Evolutionary conservation across 1,284 basidiomycete species (phyloP).

Genomic region (Pseudozyma flocculosa): DNA sequence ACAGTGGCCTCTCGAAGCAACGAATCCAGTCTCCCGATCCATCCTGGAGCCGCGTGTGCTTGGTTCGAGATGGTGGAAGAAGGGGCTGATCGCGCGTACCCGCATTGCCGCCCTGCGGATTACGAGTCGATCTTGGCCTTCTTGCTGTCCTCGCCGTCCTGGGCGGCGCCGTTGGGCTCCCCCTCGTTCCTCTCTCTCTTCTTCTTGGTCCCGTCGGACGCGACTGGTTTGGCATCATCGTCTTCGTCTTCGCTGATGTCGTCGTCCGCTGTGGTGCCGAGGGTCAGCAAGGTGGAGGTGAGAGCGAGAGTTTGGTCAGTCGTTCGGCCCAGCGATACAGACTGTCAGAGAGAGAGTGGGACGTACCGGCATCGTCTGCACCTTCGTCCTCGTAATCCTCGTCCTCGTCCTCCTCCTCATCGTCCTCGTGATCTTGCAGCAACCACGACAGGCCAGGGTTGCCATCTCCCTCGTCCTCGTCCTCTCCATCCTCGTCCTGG

Average conservation of each 20-base stretch:
- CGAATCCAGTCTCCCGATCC: too few relatives aligned
- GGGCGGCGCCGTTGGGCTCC: conserved; percentile 11
- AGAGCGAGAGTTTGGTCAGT: too few relatives aligned
- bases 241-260: conserved; percentile 14
- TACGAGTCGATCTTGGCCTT: neutral
- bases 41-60: too few relatives aligned
- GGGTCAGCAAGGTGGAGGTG: too few relatives aligned
- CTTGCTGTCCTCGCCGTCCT: neutral
- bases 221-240: conserved; percentile 11
- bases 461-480: conserved; percentile 8
- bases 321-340: too few relatives aligned
- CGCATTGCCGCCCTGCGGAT: too few relatives aligned
- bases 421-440: conserved; percentile 22
- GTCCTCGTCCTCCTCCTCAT: conserved; percentile 30
- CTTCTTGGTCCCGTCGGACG: too few relatives aligned
- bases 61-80: too few relatives aligned
- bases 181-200: too few relatives aligned
- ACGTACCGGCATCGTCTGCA: neutral
- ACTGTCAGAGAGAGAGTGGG: neutral
- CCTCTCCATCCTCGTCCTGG: neutral
- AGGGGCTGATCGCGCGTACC: neutral
- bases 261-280: too few relatives aligned
- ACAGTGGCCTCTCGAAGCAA: too few relatives aligned
- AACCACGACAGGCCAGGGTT: conserved; percentile 11
- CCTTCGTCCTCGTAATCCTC: conserved; percentile 4